Evolutionary conservation across 2,329 filamentous ascomycete genomes (phyloP).

Genomic region (Neofusicoccum umdonicola): DNA sequence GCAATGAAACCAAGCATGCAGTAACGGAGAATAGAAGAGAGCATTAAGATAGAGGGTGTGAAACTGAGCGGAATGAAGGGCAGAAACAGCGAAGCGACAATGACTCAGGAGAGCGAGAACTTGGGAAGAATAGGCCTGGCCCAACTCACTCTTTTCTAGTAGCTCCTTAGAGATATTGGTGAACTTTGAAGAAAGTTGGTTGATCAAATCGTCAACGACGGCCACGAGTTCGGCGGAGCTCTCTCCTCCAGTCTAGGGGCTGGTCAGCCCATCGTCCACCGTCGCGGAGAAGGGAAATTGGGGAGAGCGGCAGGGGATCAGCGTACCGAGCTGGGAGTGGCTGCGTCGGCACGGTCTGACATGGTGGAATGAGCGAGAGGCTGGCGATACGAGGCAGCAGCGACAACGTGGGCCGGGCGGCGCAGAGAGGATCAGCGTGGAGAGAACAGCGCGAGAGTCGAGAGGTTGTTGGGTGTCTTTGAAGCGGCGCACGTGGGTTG

Average conservation of each 20-base stretch:
- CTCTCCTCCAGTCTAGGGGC: background rate
- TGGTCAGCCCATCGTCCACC: slow-evolving; percentile 21
- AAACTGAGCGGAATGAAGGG: background rate
- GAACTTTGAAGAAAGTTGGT: slow-evolving; percentile 82
- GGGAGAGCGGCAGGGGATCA: background rate
- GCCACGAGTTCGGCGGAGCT: slow-evolving; percentile 63
- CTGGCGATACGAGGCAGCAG: too few species aligned
- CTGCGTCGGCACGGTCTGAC: slow-evolving; percentile 17
- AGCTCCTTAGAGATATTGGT: slow-evolving; percentile 81
- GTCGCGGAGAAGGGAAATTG: background rate
- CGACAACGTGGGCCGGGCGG: background rate
- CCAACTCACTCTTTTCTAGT: slow-evolving; percentile 74
- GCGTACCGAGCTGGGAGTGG: slow-evolving; percentile 13
- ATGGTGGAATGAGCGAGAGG: background rate
- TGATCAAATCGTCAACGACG: slow-evolving; percentile 83
- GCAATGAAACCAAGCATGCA: background rate
- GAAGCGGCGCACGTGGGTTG: background rate
- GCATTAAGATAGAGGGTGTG: background rate
- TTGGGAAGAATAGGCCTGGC: background rate
- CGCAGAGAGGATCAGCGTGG: background rate
- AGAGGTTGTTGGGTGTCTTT: background rate
- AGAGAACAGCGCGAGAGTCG: background rate
- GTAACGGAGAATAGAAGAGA: background rate
- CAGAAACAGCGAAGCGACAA: background rate
- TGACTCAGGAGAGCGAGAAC: background rate